A percentile compares a stretch with the other conserved stretches of the same genome.
These are phyloP conservation scores for Pholiota conissans DNA, from an alignment of 768 basidiomycete genomes.

Conservation along the genomic window DNA sequence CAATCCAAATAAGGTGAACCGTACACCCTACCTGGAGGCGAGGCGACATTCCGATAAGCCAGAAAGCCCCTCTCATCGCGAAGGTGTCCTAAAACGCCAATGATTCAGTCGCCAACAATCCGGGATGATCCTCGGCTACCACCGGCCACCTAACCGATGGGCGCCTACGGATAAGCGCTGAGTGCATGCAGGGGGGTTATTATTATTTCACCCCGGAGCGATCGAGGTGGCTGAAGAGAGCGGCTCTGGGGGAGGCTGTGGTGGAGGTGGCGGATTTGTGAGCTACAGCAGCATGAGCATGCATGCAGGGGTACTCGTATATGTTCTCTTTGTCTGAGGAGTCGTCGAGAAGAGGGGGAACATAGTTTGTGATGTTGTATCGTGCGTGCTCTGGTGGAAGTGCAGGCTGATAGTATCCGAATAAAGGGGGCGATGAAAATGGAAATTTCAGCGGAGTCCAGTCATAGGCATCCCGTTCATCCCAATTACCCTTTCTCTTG, in stretches of 20 bases:
- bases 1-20: background rate
- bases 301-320: background rate
- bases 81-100: background rate
- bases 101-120: background rate
- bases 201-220: conserved; percentile 3
- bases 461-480: no score
- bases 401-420: background rate
- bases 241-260: background rate
- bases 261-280: background rate
- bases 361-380: background rate
- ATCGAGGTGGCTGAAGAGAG: background rate
- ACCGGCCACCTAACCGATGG: background rate
- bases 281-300: background rate
- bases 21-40: background rate
- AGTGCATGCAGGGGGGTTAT: background rate
- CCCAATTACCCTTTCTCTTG: no score
- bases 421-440: background rate
- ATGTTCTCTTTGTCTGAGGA: background rate
- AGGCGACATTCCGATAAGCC: background rate
- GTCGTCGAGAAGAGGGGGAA: background rate
- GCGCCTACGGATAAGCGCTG: background rate
- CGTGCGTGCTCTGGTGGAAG: background rate
- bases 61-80: background rate
- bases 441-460: no score
- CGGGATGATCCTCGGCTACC: background rate